Base-by-base conservation (phyloP, 352 stramenopile species). In the Phytophthora ohioensis region DNA sequence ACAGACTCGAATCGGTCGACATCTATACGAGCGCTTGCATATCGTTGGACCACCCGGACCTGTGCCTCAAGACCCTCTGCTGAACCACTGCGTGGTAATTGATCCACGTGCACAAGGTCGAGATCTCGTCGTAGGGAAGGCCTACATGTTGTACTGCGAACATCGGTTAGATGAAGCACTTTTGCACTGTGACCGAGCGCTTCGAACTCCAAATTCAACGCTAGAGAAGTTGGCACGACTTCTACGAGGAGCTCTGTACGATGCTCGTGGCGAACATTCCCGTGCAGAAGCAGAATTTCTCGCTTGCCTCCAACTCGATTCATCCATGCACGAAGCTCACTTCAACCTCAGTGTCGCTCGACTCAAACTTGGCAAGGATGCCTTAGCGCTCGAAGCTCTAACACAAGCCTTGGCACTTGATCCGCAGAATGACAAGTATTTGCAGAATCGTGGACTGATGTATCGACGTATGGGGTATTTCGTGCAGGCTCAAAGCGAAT, bases 81-180 rank as follows among this genome's bases (percentile, higher is more conserved):
- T 93, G 13, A 78, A 90, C 39, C 84, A 89, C 17, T 93, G 84
- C 46, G 57, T 93, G 4, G 84, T 77, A 3, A 82, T 93, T 34
- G 79, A 92, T 43, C 86, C 81, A 21, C 75, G 77, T 11, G 56
- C 81, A 12, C 77, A 76, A 51, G 76, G 71, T 17, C 74, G 64
- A 48, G 69, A 85, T 46, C 62, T 88, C 32, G 56, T 85, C 31
- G 73, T 91, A 0, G 64, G 72, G 5, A 92, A 91, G 34, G 84
- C 81, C 3, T 90, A 82, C 45, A 68, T 81, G 36, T 41, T 92
- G 34, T 93, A 81, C 62, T 65, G 78, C 32, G 84, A 93, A 55
- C 66, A 84, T 58, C 76, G 84, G 4, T 80, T 85, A 21, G 79
- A 90, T 53, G 82, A 91, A 55, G 78, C 86, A 3, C 57, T 90